phyloP scores from a whole-genome alignment of 106 monocot species.

The Platanthera guangdongensis region DNA sequence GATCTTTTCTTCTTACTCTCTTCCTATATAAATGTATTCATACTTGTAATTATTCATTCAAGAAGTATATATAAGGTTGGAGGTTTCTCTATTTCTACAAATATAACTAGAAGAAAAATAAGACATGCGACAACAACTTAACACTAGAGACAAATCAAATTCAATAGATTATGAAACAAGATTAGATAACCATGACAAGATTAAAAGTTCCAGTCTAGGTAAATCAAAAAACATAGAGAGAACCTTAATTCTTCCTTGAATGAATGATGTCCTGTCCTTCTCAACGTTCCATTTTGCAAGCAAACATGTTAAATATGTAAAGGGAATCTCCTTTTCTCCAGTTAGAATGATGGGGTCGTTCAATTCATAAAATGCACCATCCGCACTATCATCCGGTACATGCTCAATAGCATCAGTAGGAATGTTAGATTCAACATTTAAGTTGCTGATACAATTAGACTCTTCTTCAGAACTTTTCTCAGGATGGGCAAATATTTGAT shows the following conservation, averaged over 20 bases:
- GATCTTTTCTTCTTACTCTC: no score
- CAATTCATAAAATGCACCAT: slow-evolving; percentile 17
- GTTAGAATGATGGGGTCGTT: slow-evolving; percentile 36
- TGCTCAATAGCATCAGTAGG: slow-evolving; percentile 1
- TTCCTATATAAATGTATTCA: no score
- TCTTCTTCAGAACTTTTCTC: slow-evolving; percentile 14
- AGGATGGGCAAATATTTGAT: slow-evolving; percentile 11
- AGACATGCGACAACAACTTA: not conserved
- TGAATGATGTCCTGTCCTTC: slow-evolving; percentile 22
- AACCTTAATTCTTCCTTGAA: slow-evolving; percentile 85
- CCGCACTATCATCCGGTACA: slow-evolving; percentile 16
- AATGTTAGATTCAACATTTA: slow-evolving; percentile 8
- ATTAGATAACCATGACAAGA: not conserved
- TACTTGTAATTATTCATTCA: no score
- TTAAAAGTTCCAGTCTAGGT: not conserved
- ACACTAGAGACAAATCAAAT: not conserved
- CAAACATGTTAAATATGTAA: slow-evolving; percentile 72
- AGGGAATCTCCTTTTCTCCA: slow-evolving; percentile 57
- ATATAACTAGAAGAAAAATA: not conserved
- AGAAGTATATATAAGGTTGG: no score
- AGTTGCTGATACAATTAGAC: slow-evolving; percentile 9
- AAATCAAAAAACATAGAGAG: not conserved
- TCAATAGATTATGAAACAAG: slow-evolving; percentile 4
- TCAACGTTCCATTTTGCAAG: slow-evolving; percentile 46
- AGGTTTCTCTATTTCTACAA: no score